Base-by-base conservation (phyloP, 1,284 basidiomycete species). In the Cutaneotrichosporon sp. region DNA sequence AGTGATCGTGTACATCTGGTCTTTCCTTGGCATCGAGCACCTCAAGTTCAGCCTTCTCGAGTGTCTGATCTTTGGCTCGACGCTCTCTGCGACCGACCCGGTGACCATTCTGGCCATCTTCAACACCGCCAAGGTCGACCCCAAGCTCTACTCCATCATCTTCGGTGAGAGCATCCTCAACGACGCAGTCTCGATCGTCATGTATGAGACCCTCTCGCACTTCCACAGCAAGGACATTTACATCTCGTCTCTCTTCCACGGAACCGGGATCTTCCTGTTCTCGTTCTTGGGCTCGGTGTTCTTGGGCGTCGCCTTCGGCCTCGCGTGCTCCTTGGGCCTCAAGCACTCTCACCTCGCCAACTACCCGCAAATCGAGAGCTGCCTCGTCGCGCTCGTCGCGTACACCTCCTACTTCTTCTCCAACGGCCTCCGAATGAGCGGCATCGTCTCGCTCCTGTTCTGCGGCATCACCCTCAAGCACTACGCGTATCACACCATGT, bases 401-500 rank as follows among this genome's bases (percentile, higher is more conserved):
- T 99, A 98, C 80, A 97, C 92, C 3, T 93, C 89, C 81, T 99
- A 99, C 82, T 99, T 99, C 82, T 97, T 99, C 83, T 95, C 92
- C 43, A 99, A 94, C 69, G 93, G 92, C 7, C 81, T 95, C 54
- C 87, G 87, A 54, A 94, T 97, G 91, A 94, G 91, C 68, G 95
- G 97, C 54, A 98, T 99, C 79, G 95, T 99, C 45, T 97, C 95
- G 0, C 87, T 99, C 31, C 86, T 99, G 36, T 98, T 99, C 83
- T 99, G 95, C 78, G 95, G 95, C 63, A 97, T 99, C 79, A 99
- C 95, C 1, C 86, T 99, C 72, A 99, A 99, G 80, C 97, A 99
- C 78, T 99, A 99, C 74, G 95, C 95, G 3, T 98, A 97, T 77
- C 95, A 98, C 82, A 99, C 92, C 60, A 99, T 99, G 95, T 97